Percentiles rank a stretch among this genome's conserved stretches.
phyloP scores from a whole-genome alignment of 352 stramenopile genomes.

The Globisporangium parvum region DNA sequence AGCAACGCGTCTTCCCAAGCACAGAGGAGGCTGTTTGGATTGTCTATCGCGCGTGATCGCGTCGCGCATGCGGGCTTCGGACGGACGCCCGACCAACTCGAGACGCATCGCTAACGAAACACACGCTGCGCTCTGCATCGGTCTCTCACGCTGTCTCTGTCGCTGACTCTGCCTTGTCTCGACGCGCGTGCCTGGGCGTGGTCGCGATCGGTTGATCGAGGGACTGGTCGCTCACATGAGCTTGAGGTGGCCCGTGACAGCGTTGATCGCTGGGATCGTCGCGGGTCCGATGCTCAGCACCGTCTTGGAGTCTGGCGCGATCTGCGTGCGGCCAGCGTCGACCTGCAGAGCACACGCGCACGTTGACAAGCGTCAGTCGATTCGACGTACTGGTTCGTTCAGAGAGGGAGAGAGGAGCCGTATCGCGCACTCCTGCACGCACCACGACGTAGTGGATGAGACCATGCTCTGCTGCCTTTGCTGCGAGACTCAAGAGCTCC shows the following conservation, averaged over 20 bases:
- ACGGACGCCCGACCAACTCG: too few relatives aligned
- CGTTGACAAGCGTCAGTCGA: too few relatives aligned
- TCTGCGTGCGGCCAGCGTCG: conserved; percentile 81
- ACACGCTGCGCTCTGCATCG: too few relatives aligned
- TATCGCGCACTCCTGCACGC: conserved; percentile 5
- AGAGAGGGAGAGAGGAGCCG: too few relatives aligned
- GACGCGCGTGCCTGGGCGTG: too few relatives aligned
- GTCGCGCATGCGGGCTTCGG: too few relatives aligned
- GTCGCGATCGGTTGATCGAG: background rate
- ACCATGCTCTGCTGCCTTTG: conserved; percentile 49
- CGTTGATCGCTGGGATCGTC: conserved; percentile 57
- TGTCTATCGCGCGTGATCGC: too few relatives aligned
- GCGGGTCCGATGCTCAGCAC: conserved; percentile 77
- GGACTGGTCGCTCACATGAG: conserved; percentile 53
- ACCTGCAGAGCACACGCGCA: conserved; percentile 20
- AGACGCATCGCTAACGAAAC: too few relatives aligned
- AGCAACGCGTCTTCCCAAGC: background rate
- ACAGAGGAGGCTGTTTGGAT: too few relatives aligned
- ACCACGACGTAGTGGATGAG: conserved; percentile 84
- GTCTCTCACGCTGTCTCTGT: background rate
- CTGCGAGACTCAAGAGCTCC: conserved; percentile 65
- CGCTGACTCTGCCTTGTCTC: too few relatives aligned
- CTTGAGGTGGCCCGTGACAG: conserved; percentile 78
- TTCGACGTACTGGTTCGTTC: too few relatives aligned
- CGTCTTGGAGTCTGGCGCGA: conserved; percentile 80